These are phyloP conservation scores for Aspergillus homomorphus DNA, from an alignment of 495 filamentous ascomycete species.

Conservation along the genomic window DNA sequence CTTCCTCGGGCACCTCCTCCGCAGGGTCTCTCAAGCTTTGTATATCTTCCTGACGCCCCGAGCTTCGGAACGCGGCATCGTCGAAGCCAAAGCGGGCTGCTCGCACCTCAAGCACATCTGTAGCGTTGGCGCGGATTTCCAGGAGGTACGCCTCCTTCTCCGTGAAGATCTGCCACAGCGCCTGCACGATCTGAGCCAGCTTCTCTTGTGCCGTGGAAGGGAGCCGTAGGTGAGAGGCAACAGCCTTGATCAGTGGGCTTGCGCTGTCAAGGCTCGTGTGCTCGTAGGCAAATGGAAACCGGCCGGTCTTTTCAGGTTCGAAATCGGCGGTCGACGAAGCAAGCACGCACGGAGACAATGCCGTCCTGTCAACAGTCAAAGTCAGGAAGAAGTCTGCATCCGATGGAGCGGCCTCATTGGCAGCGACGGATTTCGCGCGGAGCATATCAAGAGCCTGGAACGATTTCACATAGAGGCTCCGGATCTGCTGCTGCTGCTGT, in stretches of 20 bases:
- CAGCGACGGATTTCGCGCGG: conserved; percentile 46
- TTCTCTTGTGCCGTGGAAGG: conserved; percentile 37
- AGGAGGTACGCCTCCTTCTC: conserved; percentile 66
- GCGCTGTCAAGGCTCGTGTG: conserved; percentile 30
- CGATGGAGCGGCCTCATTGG: conserved; percentile 35
- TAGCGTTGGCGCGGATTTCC: conserved; percentile 42
- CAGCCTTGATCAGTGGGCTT: conserved; percentile 31
- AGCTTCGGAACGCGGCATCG: conserved; percentile 70
- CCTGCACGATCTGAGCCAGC: conserved; percentile 49
- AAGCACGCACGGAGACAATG: conserved; percentile 63
- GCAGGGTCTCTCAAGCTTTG: conserved; percentile 54
- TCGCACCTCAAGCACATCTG: conserved; percentile 46
- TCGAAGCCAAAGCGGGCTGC: conserved; percentile 66
- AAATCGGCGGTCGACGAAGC: conserved; percentile 52
- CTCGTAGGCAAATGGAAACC: conserved; percentile 62
- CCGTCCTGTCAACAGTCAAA: conserved; percentile 63
- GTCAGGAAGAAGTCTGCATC: conserved; percentile 50
- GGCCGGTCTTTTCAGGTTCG: conserved; percentile 36
- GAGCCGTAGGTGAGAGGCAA: conserved; percentile 53
- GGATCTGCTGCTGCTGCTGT: conserved; percentile 36
- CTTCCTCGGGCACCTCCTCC: conserved; percentile 54
- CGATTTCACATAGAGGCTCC: conserved; percentile 58
- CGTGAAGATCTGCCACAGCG: conserved; percentile 59
- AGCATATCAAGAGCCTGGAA: conserved; percentile 60
- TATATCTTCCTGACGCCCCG: conserved; percentile 60